Base-by-base conservation (phyloP, 73 alveolate species). In the Paramecium octaurelia region DNA sequence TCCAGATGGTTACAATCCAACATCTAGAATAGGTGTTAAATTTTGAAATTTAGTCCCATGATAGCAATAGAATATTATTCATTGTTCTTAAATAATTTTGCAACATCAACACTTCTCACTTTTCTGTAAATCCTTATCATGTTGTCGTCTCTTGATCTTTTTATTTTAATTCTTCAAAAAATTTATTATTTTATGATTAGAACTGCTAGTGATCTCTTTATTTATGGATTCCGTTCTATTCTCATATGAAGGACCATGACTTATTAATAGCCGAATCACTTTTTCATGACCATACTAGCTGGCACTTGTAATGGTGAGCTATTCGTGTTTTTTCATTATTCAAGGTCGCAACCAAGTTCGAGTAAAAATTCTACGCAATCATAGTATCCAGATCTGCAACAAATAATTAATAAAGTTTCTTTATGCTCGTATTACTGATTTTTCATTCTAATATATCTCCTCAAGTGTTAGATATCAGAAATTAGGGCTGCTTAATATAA, bases 371-470 rank as follows among this genome's bases (percentile, higher is more conserved):
- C 11, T 20, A 38, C 43, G 21, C 86, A 69, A 6, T 69, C 54
- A 24, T 69, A 69, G 34, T 6, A 69, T 24, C 86, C 86, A 21
- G 86, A 69, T 69, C 86, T 69, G 18, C 48, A n/a, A 69, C 86
- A 75, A 29, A 14, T 75, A 48, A 7, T 34, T 4, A 75, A 31
- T 18, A 75, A 16, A 4, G 89, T 1, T 75, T 34, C 4, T 1
- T 21, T 58, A 75, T 9, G 18, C 9, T 75, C 75, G 1, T 29
- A 36, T 7, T 75, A 75, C 18, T 10, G 11, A 31, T 31, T 0
- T 29, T 29, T 10, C 3, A 8, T 29, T 23, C 8, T 57, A 27
- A 57, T 57, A 57, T n/a, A 6, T 3, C 12, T 9, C 29, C 12
- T 57, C 6, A 57, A 21, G 29, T 57, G 12, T 3, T 57, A 2